Base-by-base conservation (phyloP, 345 rosid species). In the Aegle marmelos region DNA sequence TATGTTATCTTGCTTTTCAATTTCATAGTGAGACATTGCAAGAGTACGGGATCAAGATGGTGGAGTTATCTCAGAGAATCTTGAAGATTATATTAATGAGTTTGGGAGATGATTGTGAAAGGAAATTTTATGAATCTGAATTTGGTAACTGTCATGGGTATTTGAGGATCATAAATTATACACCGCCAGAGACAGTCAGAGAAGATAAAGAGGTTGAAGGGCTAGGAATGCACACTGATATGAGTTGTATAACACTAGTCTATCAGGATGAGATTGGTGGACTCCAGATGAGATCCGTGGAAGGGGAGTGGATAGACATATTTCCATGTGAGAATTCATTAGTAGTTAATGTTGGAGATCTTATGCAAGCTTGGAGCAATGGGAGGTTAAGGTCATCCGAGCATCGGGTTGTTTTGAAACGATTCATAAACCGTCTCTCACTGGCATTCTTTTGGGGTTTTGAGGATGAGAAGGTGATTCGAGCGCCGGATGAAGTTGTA, bases 361-460 rank as follows among this genome's bases (percentile, higher is more conserved):
- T 92, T 53, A 75, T 94, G 96, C 90, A 93, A 77, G 94, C 96
- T 48, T 91, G 98, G 94, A 93, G 91, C 86, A 91, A 91, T 45
- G 94, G 87, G 7, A 67, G 74, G 78, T 71, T 93, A 78, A 87
- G 94, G 75, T 93, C 94, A 27, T 90, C 94, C 2, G 91, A 91
- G 76, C 98, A 93, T 78, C 78, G 91, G 17, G 96, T 93, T 68
- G 83, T 93, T 58, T 76, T 93, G 71, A 87, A 75, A 67, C 82
- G 76, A 54, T 59, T 54, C 1, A 83, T 72, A 59, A 88, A 87
- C 79, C 87, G 93, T 62, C 83, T 80, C 27, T 91, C 93, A 9
- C 81, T 91, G n/a, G 91, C 93, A 31, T 90, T 90, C 86, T 90
- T 91, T 61, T 89, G 89, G 86, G 83, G 93, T 74, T 93, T 90